Evolutionary conservation across 1,139 yeast genomes (phyloP), one percentile per base, ranked within the genome.

Genomic region (Lipomyces yarrowii): DNA sequence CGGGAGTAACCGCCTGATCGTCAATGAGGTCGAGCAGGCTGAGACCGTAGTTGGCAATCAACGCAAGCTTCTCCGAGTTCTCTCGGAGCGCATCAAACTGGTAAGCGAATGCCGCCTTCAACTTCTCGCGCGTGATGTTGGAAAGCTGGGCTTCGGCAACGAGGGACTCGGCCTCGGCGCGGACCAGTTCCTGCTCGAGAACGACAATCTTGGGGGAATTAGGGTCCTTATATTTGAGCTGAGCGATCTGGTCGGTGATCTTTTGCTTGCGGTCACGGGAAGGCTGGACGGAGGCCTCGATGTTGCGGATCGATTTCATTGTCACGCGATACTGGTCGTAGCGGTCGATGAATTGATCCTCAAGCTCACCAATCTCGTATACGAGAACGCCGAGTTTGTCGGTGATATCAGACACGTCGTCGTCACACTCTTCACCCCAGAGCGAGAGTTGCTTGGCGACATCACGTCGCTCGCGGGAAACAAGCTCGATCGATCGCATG

Each of bases 111-210:
- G 98, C 97, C 74, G 96, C 96, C 87, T 96, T 93, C 80, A 94
- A 86, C 85, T 93, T 92, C 81, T 94, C 97, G 81, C 99, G 90
- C 74, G 98, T 94, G 81, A 94, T 94, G 84, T 94, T 94, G 71
- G 97, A 90, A 78, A 94, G 87, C 84, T 94, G 99, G 65, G 98
- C 98, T 84, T 94, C 99, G 69, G 99, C 99, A 75, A 94, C 99
- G 75, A 94, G 87, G 62, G 97, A 91, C 83, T 94, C 98, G 73
- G 98, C 98, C 84, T 94, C 99, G 62, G 98, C 98, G 81, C 99
- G 90, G 72, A 94, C 98, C 79, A 94, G 86, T 83, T 94, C 98
- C 83, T 94, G 98, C 84, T 94, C 99, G 79, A 94, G 86, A 64
- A 93, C 92, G 71, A 91, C 87, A 73, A 94, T 91, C 85, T 91